These are phyloP conservation scores for Diplodia corticola DNA, from an alignment of 2,329 filamentous ascomycete genomes.

Conservation along the genomic window DNA sequence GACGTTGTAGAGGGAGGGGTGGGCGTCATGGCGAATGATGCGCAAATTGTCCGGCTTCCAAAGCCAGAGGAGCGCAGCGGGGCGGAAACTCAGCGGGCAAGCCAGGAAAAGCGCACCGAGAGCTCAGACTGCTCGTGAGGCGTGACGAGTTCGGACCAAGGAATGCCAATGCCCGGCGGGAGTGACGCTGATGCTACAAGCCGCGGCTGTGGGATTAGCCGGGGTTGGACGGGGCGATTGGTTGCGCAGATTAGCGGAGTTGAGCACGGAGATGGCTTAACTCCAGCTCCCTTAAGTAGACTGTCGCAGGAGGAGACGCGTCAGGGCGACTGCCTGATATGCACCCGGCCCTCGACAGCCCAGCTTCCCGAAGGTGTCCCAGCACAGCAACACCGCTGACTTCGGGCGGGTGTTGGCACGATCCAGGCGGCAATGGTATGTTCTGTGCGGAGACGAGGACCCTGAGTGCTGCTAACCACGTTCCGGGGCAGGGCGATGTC, in stretches of 20 bases:
- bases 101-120: not conserved
- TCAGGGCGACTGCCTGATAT: conserved; percentile 11
- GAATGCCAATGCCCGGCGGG: not conserved
- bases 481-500: not conserved
- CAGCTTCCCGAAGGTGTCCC: conserved; percentile 5
- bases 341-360: conserved; percentile 3
- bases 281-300: conserved; percentile 11
- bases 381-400: not conserved
- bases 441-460: not conserved
- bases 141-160: not conserved
- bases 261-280: conserved; percentile 20
- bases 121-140: not conserved
- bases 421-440: not conserved
- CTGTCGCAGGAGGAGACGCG: not conserved
- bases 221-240: not conserved
- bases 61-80: conserved; percentile 9
- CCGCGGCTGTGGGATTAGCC: not conserved
- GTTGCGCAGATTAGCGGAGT: conserved; percentile 10
- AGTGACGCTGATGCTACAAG: not conserved
- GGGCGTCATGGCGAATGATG: conserved; percentile 22
- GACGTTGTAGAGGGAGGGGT: conserved; percentile 60
- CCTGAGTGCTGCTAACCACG: not conserved
- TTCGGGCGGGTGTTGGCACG: not conserved
- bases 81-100: not conserved
- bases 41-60: not conserved